Base-by-base conservation (phyloP, 2,329 filamentous ascomycete genomes). In the Aspergillus ruber region DNA sequence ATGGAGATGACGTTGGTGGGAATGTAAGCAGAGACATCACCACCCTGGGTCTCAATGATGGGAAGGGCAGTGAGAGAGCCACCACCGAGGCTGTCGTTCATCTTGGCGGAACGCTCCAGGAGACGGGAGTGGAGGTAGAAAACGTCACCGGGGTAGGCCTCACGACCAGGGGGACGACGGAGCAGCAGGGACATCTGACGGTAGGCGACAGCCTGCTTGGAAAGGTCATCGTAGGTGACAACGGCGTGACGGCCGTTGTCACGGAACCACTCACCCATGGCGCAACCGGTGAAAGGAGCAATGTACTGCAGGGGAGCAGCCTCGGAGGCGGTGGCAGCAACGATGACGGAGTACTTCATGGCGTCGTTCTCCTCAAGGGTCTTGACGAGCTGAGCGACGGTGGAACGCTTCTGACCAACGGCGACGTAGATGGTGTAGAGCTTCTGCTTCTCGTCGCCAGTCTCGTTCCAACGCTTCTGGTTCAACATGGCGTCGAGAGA, bases 1-100 rank as follows among this genome's bases (percentile, higher is more conserved):
- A 98, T 98, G 74, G 91, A 97, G 84, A 98, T 98, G 79, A 97
- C 93, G 82, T 97, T 98, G 79, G 93, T 98, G 67, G 93, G 93
- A 83, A 98, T 97, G 78, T 97, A 98, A 65, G 93, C 93, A 65
- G 93, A 97, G 70, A 98, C 93, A 78, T 98, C 93, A 88, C 93
- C 93, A 83, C 93, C 93, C 83, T 97, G 93, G 73, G 93, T 98
- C 83, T 98, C 93, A 73, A 98, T 97, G 76, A 97, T 74, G 70
- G 93, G 93, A 55, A 98, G 86, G 60, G 93, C 91, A 75, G 93
- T 98, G 76, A 97, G 83, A 64, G 91, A 97, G 72, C 93, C 93
- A 77, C 88, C 89, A 70, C 90, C 90, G 71, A 86, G 88, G 78
- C 88, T 91, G 74, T 90, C 81, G 83, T 85, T 95, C 85, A 98